Percentiles rank a stretch among this genome's conserved stretches.
These are phyloP conservation scores for Caulochytrium protostelioides DNA, from an alignment of 371 early-diverging fungal species.

Conservation along the genomic window DNA sequence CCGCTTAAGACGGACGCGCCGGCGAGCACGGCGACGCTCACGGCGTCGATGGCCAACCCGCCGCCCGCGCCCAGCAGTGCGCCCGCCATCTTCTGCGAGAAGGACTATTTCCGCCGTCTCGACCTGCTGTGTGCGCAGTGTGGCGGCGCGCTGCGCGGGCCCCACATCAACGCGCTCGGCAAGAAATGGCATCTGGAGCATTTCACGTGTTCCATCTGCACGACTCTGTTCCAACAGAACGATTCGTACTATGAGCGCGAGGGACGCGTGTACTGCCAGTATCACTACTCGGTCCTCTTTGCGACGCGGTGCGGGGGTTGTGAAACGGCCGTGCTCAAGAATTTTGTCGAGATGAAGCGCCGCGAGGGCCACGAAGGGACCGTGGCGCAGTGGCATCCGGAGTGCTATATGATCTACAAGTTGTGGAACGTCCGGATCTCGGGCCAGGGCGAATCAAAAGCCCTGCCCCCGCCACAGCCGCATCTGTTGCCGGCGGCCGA, in stretches of 20 bases:
- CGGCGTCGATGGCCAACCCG: background rate
- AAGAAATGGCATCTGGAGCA: conserved; percentile 56
- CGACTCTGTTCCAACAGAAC: conserved; percentile 74
- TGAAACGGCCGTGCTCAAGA: conserved; percentile 68
- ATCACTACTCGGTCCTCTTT: conserved; percentile 62
- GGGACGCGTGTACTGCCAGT: conserved; percentile 63
- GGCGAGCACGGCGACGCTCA: too few relatives aligned
- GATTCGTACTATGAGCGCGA: conserved; percentile 85
- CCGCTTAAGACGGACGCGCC: conserved; percentile 9
- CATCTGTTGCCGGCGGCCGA: too few relatives aligned
- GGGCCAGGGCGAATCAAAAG: too few relatives aligned
- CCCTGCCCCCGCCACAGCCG: too few relatives aligned
- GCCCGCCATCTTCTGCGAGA: conserved; percentile 53
- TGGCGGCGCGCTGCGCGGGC: conserved; percentile 63
- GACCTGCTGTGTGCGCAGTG: conserved; percentile 72
- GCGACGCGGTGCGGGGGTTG: conserved; percentile 86
- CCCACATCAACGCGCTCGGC: conserved; percentile 75
- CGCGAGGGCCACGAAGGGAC: conserved; percentile 35
- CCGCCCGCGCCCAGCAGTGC: conserved; percentile 9
- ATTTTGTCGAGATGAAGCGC: conserved; percentile 70
- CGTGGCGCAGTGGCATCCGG: conserved; percentile 75
- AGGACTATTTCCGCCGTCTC: conserved; percentile 66
- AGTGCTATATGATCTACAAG: conserved; percentile 95
- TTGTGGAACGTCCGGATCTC: too few relatives aligned
- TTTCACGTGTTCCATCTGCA: conserved; percentile 56